phyloP scores from a whole-genome alignment of 306 rosid species.

The Prunus mume region DNA sequence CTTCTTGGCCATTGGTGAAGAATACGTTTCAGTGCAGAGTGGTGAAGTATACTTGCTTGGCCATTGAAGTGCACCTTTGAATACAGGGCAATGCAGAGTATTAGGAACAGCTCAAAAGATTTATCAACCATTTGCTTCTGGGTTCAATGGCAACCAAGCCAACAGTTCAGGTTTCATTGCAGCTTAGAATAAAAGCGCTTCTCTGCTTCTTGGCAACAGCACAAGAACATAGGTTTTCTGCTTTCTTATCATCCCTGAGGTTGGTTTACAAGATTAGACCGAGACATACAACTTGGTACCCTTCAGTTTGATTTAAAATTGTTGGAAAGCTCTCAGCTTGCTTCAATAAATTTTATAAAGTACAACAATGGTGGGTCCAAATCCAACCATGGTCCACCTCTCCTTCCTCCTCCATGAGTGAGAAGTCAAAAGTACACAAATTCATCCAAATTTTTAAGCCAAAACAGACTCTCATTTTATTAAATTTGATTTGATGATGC shows the following conservation, averaged over 20 bases:
- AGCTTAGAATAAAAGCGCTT: background rate
- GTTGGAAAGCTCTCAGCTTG: background rate
- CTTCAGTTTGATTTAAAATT: too few species aligned
- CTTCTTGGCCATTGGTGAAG: background rate
- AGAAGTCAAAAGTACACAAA: too few species aligned
- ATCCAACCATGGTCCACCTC: too few species aligned
- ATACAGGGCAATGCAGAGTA: background rate
- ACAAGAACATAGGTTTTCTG: background rate
- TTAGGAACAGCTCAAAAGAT: background rate
- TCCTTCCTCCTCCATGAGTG: background rate
- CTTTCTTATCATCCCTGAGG: background rate
- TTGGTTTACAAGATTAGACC: too few species aligned
- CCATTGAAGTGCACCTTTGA: background rate
- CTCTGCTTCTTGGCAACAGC: too few species aligned
- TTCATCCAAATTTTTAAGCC: background rate
- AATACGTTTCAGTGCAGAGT: background rate
- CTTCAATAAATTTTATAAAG: background rate
- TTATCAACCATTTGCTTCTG: background rate
- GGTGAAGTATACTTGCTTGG: background rate
- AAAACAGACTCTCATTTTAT: background rate
- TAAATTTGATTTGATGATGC: background rate
- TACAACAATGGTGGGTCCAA: slow-evolving; percentile 8
- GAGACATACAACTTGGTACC: too few species aligned
- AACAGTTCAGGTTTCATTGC: background rate
- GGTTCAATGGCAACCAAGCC: background rate